Base-by-base conservation (phyloP, 2,329 filamentous ascomycete species). In the Aspergillus uvarum region DNA sequence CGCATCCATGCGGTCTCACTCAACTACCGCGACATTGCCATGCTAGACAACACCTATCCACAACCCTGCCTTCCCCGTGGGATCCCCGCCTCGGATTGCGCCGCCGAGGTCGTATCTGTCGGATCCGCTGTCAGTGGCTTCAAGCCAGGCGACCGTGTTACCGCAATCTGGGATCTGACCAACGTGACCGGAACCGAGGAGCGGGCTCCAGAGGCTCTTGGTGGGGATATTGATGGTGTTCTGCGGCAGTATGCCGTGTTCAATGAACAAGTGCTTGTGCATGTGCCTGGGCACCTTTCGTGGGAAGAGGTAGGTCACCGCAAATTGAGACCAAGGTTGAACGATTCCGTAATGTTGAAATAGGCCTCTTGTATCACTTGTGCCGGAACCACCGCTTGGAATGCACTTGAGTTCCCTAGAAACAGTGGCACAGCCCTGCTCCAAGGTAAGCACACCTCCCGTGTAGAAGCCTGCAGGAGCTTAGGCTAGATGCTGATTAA, bases 81-180 rank as follows among this genome's bases (percentile, higher is more conserved):
- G 16, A 74, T 79, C 12, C 72, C 76, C 1, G 69, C 70, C 31
- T 78, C 76, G 0, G 77, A 80, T 61, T 77, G 75, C 31, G 74
- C 77, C 1, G 77, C 77, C 4, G 75, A 74, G 51, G 73, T 80
- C 19, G 59, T 79, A 8, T 68, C 69, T 5, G 78, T 85, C 10
- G 84, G 84, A 50, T 72, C 76, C n/a, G 75, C 77, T 2, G 84
- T 87, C 8, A 78, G 71, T 11, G 74, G 77, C 42, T 83, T 84
- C 76, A 77, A 80, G 65, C 68, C 69, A 51, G 85, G 80, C 44
- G 83, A 86, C 69, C 79, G 81, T 48, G 83, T 87, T 4, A 44
- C 63, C 2, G 58, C 54, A 4, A 54, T 48, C 1, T 65, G 65
- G 42, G 63, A 65, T 12, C 35, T 58, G 4, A 56, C 51, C 7